phyloP scores from a whole-genome alignment of 352 stramenopile species.

The Globisporangium paroecandrum region DNA sequence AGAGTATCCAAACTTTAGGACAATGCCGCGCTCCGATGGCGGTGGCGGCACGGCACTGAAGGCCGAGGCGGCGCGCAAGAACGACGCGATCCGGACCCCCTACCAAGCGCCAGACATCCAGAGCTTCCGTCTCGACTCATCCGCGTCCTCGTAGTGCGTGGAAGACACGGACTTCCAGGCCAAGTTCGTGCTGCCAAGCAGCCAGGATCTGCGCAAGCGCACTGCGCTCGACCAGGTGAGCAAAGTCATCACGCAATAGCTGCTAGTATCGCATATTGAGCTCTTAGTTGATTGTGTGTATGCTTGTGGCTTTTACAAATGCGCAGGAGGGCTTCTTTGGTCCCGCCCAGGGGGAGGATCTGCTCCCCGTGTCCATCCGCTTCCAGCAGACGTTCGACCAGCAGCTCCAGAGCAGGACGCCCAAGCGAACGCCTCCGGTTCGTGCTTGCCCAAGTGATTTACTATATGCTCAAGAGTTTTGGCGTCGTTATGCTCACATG shows the following conservation, averaged over 20 bases:
- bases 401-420: conserved; percentile 11
- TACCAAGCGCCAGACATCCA: conserved; percentile 47
- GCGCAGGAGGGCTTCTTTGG: conserved; percentile 49
- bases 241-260: background rate
- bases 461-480: background rate
- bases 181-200: conserved; percentile 63
- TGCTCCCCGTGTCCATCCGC: conserved; percentile 26
- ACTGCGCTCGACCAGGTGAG: conserved; percentile 53
- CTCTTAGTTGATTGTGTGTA: background rate
- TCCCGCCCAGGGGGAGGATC: conserved; percentile 29
- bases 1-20: conserved; percentile 27
- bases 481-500: background rate
- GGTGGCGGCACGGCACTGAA: conserved; percentile 25
- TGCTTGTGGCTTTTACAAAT: background rate
- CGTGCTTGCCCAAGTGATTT: background rate
- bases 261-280: background rate
- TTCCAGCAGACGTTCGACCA: conserved; percentile 25
- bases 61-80: conserved; percentile 38
- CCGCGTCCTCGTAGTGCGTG: conserved; percentile 22
- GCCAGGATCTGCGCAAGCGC: conserved; percentile 55
- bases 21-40: conserved; percentile 22
- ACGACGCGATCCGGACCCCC: conserved; percentile 40
- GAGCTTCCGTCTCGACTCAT: conserved; percentile 34
- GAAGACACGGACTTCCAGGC: conserved; percentile 46
- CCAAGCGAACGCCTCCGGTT: background rate